Evolutionary conservation across 768 basidiomycete genomes (phyloP).

Genomic region (Sporobolomyces roseus): DNA sequence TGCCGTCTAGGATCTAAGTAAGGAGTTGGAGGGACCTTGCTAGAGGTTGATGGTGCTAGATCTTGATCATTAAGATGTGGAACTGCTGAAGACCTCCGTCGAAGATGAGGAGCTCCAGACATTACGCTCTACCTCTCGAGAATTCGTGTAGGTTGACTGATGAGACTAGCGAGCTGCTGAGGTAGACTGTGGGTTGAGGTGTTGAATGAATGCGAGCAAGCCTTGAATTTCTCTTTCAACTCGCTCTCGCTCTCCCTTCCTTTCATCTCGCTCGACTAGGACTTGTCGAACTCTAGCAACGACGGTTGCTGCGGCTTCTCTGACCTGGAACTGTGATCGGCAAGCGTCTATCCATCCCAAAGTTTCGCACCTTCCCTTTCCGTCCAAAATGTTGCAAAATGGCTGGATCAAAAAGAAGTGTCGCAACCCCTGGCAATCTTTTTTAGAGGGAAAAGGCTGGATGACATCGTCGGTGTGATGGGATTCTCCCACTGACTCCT

Average conservation of each 20-base stretch:
- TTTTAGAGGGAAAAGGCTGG: constrained; percentile 6
- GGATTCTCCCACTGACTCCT: no score
- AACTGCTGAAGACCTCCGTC: constrained; percentile 1
- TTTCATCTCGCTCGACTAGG: no score
- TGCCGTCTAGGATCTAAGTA: constrained; percentile 3
- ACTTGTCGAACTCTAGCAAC: no score
- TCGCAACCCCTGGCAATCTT: background rate
- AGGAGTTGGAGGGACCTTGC: constrained; percentile 1
- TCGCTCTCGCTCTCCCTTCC: no score
- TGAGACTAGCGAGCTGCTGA: background rate
- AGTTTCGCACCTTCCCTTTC: background rate
- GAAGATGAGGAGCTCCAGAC: constrained; percentile 17
- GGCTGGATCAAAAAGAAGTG: constrained; percentile 1
- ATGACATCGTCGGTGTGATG: constrained; percentile 12
- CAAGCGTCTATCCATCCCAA: no score
- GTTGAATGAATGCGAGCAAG: no score
- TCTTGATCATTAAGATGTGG: background rate
- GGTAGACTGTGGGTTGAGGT: background rate
- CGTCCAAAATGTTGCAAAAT: constrained; percentile 12
- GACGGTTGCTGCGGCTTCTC: no score
- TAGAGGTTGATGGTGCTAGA: constrained; percentile 3
- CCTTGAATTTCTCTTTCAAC: no score
- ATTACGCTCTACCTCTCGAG: no score
- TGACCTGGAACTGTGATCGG: no score
- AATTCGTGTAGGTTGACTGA: no score